These are phyloP conservation scores for Aspergillus sp. DNA, from an alignment of 2,329 filamentous ascomycete genomes.

Conservation along the genomic window DNA sequence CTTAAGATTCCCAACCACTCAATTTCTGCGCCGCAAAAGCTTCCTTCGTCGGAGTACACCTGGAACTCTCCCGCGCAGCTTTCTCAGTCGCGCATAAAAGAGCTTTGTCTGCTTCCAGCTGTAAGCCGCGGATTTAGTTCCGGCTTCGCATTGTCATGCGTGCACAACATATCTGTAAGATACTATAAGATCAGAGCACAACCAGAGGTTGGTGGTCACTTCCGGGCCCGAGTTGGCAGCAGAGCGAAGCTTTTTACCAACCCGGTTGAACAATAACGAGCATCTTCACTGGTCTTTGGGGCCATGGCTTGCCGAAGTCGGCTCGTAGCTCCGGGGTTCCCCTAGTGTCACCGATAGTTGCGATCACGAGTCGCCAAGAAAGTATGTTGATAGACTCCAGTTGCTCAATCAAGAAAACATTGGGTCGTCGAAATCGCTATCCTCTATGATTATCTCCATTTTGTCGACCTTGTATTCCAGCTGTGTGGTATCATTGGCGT, in stretches of 20 bases:
- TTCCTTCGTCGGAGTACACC: not conserved
- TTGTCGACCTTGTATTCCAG: not conserved
- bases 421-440: constrained; percentile 3
- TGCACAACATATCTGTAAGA: not conserved
- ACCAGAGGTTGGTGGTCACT: not conserved
- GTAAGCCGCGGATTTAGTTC: not conserved
- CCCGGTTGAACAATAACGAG: not conserved
- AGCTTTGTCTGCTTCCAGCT: not conserved
- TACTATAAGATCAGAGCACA: not conserved
- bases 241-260: not conserved
- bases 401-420: not conserved
- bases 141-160: not conserved
- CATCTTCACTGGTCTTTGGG: not conserved
- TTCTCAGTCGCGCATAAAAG: not conserved
- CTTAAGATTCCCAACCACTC: not conserved
- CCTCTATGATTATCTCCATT: not conserved
- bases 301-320: not conserved
- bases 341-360: not conserved
- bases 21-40: not conserved
- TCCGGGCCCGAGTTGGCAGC: not conserved
- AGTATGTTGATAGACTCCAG: not conserved
- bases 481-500: not conserved
- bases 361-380: not conserved
- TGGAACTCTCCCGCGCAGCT: not conserved
- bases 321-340: not conserved